These are phyloP conservation scores for Morella rubra DNA, from an alignment of 306 rosid species.

Conservation along the genomic window DNA sequence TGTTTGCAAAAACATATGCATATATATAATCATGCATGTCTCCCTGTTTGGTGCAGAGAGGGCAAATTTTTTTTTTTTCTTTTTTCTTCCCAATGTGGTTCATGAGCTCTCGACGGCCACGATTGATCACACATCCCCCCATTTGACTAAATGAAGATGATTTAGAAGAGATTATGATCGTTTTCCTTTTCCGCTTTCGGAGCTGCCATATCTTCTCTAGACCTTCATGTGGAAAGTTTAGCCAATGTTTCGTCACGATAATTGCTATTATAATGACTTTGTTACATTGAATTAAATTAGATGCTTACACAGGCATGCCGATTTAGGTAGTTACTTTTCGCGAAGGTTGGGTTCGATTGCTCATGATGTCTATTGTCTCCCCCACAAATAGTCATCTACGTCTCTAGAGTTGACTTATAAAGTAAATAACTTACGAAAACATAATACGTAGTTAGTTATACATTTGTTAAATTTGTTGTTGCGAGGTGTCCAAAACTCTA, in stretches of 20 bases:
- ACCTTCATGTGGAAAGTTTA: conserved; percentile 11
- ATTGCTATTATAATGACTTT: background rate
- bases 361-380: conserved; percentile 15
- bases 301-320: conserved; percentile 21
- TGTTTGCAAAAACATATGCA: background rate
- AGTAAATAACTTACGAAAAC: background rate
- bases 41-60: conserved; percentile 12
- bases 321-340: conserved; percentile 40
- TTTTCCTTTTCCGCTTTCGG: background rate
- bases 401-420: conserved; percentile 26
- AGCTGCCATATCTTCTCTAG: background rate
- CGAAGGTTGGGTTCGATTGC: conserved; percentile 31
- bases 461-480: conserved; percentile 26
- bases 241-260: conserved; percentile 16
- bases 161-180: background rate
- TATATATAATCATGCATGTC: background rate
- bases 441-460: conserved; percentile 1
- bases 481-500: conserved; percentile 47
- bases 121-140: background rate
- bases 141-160: background rate
- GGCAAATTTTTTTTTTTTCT: background rate
- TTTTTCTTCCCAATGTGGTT: background rate
- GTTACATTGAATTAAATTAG: background rate
- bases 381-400: conserved; percentile 26
- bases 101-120: background rate